Base-by-base conservation (phyloP, 1,139 yeast genomes). In the Candida mesenterica region DNA sequence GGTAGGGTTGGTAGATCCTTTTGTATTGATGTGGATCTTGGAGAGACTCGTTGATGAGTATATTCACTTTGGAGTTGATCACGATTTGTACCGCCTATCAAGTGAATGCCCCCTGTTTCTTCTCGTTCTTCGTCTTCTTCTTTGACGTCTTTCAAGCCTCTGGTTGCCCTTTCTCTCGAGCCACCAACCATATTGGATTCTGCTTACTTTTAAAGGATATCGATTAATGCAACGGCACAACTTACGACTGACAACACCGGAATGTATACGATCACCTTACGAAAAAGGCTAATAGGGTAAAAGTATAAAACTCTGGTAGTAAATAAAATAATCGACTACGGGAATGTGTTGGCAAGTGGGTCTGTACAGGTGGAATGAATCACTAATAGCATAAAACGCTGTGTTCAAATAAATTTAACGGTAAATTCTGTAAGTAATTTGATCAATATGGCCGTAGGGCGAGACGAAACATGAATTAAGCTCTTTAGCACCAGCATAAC, bases 221-320 rank as follows among this genome's bases (percentile, higher is more conserved):
- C 6, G 22, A 6, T 19, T 6, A 19, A 6, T 19, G 22, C 22
- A 19, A 19, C 22, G n/a, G n/a, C n/a, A n/a, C n/a, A n/a, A n/a
- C n/a, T n/a, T 19, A 6, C 9, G 8, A 27, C n/a, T 10, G 30
- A 27, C 30, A 15, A 27, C 30, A 10, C 15, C n/a, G 19, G 13
- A 22, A 28, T 28, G 31, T 28, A 19, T 15, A 28, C n/a, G 13
- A 12, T 28, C 13, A 28, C 31, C 24, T 18, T 19, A 28, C 12
- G 15, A 28, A 28, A 18, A 15, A 5, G 24, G 7, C 15, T 5
- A 17, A 28, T 16, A 28, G 24, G 22, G 9, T 19, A 19, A 19
- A n/a, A n/a, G n/a, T n/a, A n/a, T n/a, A n/a, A n/a, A n/a, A n/a
- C n/a, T n/a, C n/a, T n/a, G n/a, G n/a, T n/a, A n/a, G n/a, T n/a